Evolutionary conservation across 2,329 filamentous ascomycete genomes (phyloP).

Genomic region (Tolypocladium cylindrosporum): DNA sequence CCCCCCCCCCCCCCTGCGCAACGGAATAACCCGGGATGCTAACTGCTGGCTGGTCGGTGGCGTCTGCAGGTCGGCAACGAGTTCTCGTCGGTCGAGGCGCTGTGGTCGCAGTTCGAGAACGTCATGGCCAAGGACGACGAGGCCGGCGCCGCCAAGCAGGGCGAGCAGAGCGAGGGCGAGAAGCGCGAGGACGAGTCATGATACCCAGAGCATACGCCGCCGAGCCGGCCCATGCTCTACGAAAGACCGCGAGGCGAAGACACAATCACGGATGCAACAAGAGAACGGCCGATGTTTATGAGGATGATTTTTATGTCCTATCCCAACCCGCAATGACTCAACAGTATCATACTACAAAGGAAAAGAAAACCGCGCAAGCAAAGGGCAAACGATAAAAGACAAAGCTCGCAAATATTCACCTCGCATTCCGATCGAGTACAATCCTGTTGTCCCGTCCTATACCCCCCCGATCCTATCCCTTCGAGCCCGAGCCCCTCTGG

Average conservation of each 20-base stretch:
- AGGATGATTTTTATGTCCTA: slow-evolving; percentile 15
- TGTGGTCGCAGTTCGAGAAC: slow-evolving; percentile 95
- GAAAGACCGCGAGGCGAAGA: background rate
- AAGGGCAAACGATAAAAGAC: slow-evolving; percentile 9
- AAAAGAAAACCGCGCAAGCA: slow-evolving; percentile 9
- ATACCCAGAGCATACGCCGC: background rate
- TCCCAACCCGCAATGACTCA: slow-evolving; percentile 9
- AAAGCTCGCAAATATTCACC: slow-evolving; percentile 7
- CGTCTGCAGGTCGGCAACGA: slow-evolving; percentile 72
- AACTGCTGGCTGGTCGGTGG: background rate
- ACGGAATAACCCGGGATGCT: too few species aligned
- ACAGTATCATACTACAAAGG: slow-evolving; percentile 17
- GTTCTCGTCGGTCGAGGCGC: slow-evolving; percentile 89
- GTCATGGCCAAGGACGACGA: slow-evolving; percentile 70
- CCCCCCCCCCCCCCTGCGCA: too few species aligned
- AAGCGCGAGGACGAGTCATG: slow-evolving; percentile 5
- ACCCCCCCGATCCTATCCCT: background rate
- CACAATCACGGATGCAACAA: background rate
- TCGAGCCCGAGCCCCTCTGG: background rate
- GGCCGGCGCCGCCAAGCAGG: slow-evolving; percentile 6
- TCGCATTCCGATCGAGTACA: background rate
- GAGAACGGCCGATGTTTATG: background rate
- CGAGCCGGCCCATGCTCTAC: background rate
- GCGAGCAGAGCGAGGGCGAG: slow-evolving; percentile 15
- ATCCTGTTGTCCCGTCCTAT: slow-evolving; percentile 2